Evolutionary conservation across 306 rosid genomes (phyloP).

Genomic region (Citrullus amarus): DNA sequence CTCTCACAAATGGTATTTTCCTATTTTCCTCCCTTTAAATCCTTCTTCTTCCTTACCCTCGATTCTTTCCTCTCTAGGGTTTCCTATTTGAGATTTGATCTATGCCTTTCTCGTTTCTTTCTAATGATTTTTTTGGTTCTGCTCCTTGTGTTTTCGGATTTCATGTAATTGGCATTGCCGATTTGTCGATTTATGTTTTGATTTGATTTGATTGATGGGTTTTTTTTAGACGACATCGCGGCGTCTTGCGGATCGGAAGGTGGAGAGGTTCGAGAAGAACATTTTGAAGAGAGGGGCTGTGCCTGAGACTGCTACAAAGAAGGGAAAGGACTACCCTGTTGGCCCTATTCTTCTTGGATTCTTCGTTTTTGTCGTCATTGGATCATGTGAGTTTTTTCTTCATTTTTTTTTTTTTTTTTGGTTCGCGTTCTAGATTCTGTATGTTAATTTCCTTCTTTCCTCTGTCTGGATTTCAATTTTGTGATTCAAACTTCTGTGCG

Average conservation of each 20-base stretch:
- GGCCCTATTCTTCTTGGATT: slow-evolving; percentile 86
- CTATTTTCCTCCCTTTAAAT: no score
- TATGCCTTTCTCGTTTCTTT: no score
- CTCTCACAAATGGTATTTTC: background rate
- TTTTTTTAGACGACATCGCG: slow-evolving; percentile 75
- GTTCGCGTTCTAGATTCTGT: background rate
- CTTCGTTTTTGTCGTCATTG: slow-evolving; percentile 92
- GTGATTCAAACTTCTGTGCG: background rate
- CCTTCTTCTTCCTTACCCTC: background rate
- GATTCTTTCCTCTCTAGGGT: background rate
- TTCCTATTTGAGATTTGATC: background rate
- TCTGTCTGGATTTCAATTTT: background rate
- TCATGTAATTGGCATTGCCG: background rate
- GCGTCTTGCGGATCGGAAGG: slow-evolving; percentile 91
- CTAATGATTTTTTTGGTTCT: no score
- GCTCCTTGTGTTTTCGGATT: background rate
- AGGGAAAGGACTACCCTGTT: slow-evolving; percentile 90
- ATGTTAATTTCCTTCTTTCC: background rate
- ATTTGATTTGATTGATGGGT: background rate
- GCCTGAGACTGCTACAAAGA: slow-evolving; percentile 71
- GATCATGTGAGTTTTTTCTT: slow-evolving; percentile 56
- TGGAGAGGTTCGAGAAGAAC: slow-evolving; percentile 85
- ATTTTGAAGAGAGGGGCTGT: slow-evolving; percentile 84
- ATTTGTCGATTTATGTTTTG: background rate
- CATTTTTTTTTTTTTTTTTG: no score